Conservation (phyloP, 192 early-diverging fungal genomes). For the Gaertneriomyces sp. region DNA sequence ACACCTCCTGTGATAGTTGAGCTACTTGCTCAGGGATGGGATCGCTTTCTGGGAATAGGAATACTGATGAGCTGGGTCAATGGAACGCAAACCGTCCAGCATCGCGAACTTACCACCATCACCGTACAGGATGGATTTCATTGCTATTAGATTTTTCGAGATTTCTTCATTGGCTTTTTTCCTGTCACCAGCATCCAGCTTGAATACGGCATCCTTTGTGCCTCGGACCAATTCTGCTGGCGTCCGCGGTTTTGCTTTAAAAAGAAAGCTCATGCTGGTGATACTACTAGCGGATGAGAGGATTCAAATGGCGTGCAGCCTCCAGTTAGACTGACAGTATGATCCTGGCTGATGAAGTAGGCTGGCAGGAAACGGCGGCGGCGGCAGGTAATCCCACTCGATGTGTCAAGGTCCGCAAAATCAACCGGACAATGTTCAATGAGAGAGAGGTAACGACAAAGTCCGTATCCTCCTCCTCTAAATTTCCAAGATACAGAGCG, state of each 20-base stretch:
- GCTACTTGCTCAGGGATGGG: constrained; percentile 86
- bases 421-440: no score
- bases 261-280: constrained; percentile 27
- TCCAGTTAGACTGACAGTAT: no score
- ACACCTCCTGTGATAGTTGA: constrained; percentile 93
- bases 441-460: no score
- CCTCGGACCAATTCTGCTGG: constrained; percentile 85
- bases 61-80: background rate
- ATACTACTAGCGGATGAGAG: no score
- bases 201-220: constrained; percentile 79
- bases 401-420: no score
- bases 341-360: no score
- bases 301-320: no score
- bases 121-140: constrained; percentile 93
- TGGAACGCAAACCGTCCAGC: background rate
- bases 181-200: constrained; percentile 67
- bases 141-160: constrained; percentile 85
- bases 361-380: no score
- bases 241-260: constrained; percentile 31
- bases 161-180: constrained; percentile 93
- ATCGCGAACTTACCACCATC: constrained; percentile 71
- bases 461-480: no score
- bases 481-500: no score
- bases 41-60: constrained; percentile 60
- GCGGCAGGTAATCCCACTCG: no score